Evolutionary conservation across 345 rosid species (phyloP), one percentile per base, ranked within the genome.

Genomic region (Heritiera fomes): DNA sequence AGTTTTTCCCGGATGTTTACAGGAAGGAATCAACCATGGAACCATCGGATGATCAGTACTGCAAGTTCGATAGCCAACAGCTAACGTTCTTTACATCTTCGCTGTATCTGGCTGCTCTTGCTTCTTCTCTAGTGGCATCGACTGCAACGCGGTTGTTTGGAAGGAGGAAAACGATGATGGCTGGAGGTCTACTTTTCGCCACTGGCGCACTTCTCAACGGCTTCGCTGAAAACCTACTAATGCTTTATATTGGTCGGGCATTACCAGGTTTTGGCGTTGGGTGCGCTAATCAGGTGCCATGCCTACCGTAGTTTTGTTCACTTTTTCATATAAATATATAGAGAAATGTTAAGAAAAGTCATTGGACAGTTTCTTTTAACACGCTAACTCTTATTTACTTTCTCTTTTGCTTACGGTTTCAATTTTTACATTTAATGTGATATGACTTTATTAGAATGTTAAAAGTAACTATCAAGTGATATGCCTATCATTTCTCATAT

Each of bases 41-140:
- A 28, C 53, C 72, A n/a, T 15, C 89, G 8, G 69, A 70, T 3
- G 92, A 96, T 72, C 91, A 91, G 85, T 94, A 96, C 76, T 96
- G 98, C 50, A 84, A 88, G 59, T 94, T 90, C 73, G 88, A 96
- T 75, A 91, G 95, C 41, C 83, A 86, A 67, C 87, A 83, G 7
- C 77, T 96, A 79, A 92, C 95, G 55, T n/a, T 94, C 78, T 96
- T 96, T 91, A 96, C 98, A 46, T 96, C 99, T n/a, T 96, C 97
- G 10, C 85, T 96, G 11, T 96, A 96, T 52, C 56, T 96, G 77
- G 98, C 97, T 13, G 99, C 99, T 23, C 78, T 95, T 4, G 1
- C 90, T 0, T 78, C 98, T 7, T 96, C 99, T 7, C 45, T 96
- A 3, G 93, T 90, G 8, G 99, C 99, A 1, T 85, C 97, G 23